Base-by-base conservation (phyloP, 2,329 filamentous ascomycete species). In the Epichloe amarillans region DNA sequence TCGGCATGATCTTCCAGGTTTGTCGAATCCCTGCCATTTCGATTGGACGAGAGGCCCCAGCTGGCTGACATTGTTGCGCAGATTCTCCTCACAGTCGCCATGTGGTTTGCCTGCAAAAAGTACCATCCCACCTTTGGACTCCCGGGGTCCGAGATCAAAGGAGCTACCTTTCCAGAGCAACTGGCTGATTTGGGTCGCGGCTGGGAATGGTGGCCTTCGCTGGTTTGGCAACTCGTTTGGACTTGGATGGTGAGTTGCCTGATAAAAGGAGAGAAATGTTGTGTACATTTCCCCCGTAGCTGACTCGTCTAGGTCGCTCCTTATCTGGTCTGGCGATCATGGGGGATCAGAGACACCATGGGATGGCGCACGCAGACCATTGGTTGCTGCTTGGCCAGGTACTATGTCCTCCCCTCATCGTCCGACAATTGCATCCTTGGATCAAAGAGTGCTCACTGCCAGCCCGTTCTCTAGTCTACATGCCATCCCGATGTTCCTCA, bases 331-430 rank as follows among this genome's bases (percentile, higher is more conserved):
- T 83, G 75, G 72, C 72, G 74, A 55, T 76, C 80, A 36, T 72
- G 79, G 35, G 66, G 72, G 19, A 80, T 85, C 54, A 70, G 70
- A 26, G 81, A 85, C 57, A 80, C 79, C 2, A 76, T 82, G 56
- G 76, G 80, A 48, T 85, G 82, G 82, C 71, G 80, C 7, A 58
- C 75, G 2, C 80, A 84, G 61, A 84, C 80, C n/a, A 75, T 79
- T 35, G 65, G 62, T 11, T 75, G 72, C 57, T 67, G 67, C 46
- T 54, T 73, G 50, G 66, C 70, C 30, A 67, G 65, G 69, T 73
- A 54, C 49, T 65, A 61, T 17, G n/a, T 2, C 8, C 8, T n/a
- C 10, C n/a, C 4, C n/a, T 19, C 2, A 26, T 39, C 6, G 33
- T 11, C 5, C 5, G 10, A 8, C 3, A 12, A 19, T 30, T 40